phyloP scores from a whole-genome alignment of 345 rosid species.

The Isatis tinctoria region DNA sequence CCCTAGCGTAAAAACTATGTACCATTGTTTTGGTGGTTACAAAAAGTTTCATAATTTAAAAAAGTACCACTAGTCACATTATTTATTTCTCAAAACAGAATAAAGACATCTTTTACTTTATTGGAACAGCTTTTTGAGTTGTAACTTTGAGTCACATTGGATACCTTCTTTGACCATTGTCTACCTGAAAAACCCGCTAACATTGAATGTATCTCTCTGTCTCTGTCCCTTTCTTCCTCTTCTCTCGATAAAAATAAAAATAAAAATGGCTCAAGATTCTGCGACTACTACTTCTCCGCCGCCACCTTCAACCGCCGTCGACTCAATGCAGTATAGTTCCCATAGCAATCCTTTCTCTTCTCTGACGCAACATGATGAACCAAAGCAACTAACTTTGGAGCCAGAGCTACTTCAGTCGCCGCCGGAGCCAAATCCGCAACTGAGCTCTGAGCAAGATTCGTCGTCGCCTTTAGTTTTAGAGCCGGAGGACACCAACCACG shows the following conservation, averaged over 20 bases:
- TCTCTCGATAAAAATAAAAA: not conserved
- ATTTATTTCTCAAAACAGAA: not conserved
- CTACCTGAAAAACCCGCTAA: constrained; percentile 35
- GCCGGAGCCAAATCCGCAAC: not conserved
- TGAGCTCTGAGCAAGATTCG: not conserved
- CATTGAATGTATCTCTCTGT: not conserved
- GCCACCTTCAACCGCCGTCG: constrained; percentile 14
- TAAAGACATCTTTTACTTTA: constrained; percentile 21
- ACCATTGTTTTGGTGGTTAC: constrained; percentile 4
- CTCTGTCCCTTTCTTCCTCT: not conserved
- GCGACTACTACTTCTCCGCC: constrained; percentile 17
- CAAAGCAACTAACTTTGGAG: constrained; percentile 2
- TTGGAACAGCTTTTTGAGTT: constrained; percentile 31
- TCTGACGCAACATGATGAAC: not conserved
- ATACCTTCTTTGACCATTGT: constrained; percentile 31
- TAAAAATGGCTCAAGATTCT: constrained; percentile 27
- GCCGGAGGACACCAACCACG: not conserved
- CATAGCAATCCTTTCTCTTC: not conserved
- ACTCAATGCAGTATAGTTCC: not conserved
- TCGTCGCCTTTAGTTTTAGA: not conserved
- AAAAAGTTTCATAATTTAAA: not conserved
- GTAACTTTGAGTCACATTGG: constrained; percentile 20
- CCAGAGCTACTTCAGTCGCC: not conserved
- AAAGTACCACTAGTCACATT: not conserved
- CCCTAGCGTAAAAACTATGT: not conserved